A percentile compares a stretch with the other conserved stretches of the same genome.
These are phyloP conservation scores for Isatis tinctoria DNA, from an alignment of 345 rosid genomes.

Conservation along the genomic window DNA sequence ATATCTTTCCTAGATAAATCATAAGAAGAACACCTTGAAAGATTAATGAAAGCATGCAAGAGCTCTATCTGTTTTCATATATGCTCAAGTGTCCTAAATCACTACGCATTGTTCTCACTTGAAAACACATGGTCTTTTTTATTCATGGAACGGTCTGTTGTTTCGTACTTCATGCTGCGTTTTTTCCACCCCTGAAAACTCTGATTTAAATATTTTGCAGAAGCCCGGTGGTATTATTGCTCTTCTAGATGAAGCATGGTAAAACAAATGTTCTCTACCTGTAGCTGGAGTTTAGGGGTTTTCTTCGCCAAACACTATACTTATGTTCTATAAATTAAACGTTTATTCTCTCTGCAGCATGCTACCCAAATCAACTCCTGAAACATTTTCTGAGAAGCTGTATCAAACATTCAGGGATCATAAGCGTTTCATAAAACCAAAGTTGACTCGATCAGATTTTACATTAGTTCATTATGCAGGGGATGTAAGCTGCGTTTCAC, in stretches of 20 bases:
- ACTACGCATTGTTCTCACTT: conserved; percentile 10
- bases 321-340: conserved; percentile 1
- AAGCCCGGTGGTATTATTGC: conserved; percentile 90
- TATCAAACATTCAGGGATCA: conserved; percentile 75
- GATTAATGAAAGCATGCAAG: not conserved
- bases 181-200: not conserved
- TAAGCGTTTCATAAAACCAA: conserved; percentile 79
- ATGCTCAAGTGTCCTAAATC: conserved; percentile 7
- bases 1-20: conserved; percentile 6
- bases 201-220: conserved; percentile 46
- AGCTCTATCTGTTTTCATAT: conserved; percentile 12
- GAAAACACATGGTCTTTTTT: not conserved
- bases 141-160: not conserved
- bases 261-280: conserved; percentile 27
- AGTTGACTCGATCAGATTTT: conserved; percentile 72
- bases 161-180: not conserved
- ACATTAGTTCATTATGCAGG: conserved; percentile 88
- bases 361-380: conserved; percentile 90
- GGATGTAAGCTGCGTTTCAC: conserved; percentile 50
- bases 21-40: not conserved
- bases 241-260: conserved; percentile 95
- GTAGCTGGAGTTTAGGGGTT: conserved; percentile 7
- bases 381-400: conserved; percentile 83
- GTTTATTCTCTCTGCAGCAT: conserved; percentile 48
- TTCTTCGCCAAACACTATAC: conserved; percentile 6